Evolutionary conservation across 257 asterid genomes (phyloP), one percentile per base, ranked within the genome.

Genomic region (Nicotiana otophora): DNA sequence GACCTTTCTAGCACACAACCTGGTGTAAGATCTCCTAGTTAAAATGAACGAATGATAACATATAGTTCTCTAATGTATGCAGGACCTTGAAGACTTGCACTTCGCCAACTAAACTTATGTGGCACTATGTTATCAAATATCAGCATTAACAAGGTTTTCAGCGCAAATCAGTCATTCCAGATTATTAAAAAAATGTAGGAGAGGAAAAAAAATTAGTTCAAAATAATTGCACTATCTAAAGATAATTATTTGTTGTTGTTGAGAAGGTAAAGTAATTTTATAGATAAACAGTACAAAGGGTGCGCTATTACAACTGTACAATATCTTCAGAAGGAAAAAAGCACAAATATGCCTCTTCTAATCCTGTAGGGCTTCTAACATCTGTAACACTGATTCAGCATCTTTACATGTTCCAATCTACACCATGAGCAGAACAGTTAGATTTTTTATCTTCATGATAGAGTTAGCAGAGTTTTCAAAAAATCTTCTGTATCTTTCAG

Each of bases 311-410:
- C n/a, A 42, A 42, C 78, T 70, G n/a, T 70, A 42, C 58, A 51
- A 51, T 51, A 14, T 70, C 0, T 5, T 39, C 57, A 70, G 36
- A 39, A 70, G 34, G 58, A 70, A 70, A 70, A 39, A 10, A 70
- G 11, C 78, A 70, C 42, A 42, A n/a, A 10, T 42, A 70, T 11
- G 42, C 34, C 31, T n/a, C 11, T 39, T 70, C 34, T 70, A 70
- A n/a, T 42, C 78, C 78, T 70, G 78, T 39, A 70, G 58, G 78
- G 78, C 42, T 39, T 42, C 58, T n/a, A 30, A 70, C 58, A 42
- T 70, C 58, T 20, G 58, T 20, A 70, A n/a, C 58, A 69, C 58
- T 39, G 78, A 70, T n/a, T 69, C 31, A 69, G 42, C 16, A 54
- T 69, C 57, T 36, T 69, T 34, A 39, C 19, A 36, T 69, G 77